Evolutionary conservation across 257 asterid genomes (phyloP), one percentile per base, ranked within the genome.

Genomic region (Cynanchum wilfordii): DNA sequence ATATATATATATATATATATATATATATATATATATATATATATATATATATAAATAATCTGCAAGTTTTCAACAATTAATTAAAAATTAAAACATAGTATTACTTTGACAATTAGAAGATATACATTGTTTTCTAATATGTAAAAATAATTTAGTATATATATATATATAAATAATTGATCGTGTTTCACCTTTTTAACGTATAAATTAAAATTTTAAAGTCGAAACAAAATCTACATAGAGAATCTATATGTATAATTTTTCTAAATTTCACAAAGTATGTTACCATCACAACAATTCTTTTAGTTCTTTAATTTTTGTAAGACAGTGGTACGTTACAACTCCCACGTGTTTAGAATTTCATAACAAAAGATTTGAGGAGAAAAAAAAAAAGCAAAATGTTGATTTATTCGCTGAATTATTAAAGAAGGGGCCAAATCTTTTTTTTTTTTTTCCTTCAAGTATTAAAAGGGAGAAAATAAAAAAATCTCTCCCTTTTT

Each of bases 381-480:
- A 5, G 5, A 38, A 6, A 5, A 30, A 60, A 29, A 29, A 29
- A 30, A 60, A 63, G 36, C 24, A 2, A 16, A 63, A 63, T 63
- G 68, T 62, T 62, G 68, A 62, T 62, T 62, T 62, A 16, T 62
- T 62, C 22, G 22, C 45, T 62, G 40, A 63, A 63, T 63, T 63
- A 63, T 63, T 63, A 63, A 63, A 62, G 22, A 62, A 36, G 68
- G 68, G 47, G 9, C 49, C 68, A 63, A 33, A 63, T 63, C 24
- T 36, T 15, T 33, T 60, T 2, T 60, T 16, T 1, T 30, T 36
- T 38, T 63, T 33, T 27, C 19, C 44, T 30, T 60, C 9, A 4
- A 29, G 24, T 29, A 20, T 29, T n/a, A 29, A 60, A 52, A 10
- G 25, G n/a, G 7, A 60, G 19, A 30, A 60, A 29, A 27, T 42